phyloP scores from a whole-genome alignment of 306 rosid genomes.

The Prunus padus region DNA sequence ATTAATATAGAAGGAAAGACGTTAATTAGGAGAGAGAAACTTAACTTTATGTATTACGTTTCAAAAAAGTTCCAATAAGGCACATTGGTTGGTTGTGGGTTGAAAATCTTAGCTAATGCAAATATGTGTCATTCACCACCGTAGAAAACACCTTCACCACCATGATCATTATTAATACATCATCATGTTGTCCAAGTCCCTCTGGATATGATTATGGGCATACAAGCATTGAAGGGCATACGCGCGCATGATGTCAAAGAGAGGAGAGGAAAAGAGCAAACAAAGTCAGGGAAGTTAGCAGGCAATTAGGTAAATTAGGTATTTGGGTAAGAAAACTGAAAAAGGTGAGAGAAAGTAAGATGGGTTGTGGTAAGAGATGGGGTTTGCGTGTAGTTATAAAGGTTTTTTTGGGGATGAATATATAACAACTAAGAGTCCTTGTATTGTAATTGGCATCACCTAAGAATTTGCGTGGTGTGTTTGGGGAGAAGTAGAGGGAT shows the following conservation, averaged over 20 bases:
- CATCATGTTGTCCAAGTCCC: not conserved
- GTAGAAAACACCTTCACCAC: no score
- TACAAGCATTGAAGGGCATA: not conserved
- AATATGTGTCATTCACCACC: no score
- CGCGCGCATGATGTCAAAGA: conserved; percentile 11
- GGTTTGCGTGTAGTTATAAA: conserved; percentile 28
- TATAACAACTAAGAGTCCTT: not conserved
- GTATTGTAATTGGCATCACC: not conserved
- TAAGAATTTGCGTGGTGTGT: conserved; percentile 33
- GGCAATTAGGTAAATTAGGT: conserved; percentile 19
- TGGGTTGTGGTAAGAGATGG: conserved; percentile 20
- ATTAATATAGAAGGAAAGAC: no score
- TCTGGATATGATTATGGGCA: not conserved
- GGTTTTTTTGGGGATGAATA: not conserved
- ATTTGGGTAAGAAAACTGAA: conserved; percentile 22
- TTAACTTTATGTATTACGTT: no score
- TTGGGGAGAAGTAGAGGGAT: conserved; percentile 8
- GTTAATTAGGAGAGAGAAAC: no score
- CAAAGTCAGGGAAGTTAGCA: conserved; percentile 34
- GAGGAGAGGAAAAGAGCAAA: not conserved
- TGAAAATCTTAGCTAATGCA: no score
- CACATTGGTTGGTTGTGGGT: no score
- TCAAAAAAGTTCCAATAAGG: no score
- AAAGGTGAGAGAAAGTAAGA: conserved; percentile 12
- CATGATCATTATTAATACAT: not conserved